Evolutionary conservation across 208 protist species (phyloP).

Genomic region (Wallacemonas sp.): DNA sequence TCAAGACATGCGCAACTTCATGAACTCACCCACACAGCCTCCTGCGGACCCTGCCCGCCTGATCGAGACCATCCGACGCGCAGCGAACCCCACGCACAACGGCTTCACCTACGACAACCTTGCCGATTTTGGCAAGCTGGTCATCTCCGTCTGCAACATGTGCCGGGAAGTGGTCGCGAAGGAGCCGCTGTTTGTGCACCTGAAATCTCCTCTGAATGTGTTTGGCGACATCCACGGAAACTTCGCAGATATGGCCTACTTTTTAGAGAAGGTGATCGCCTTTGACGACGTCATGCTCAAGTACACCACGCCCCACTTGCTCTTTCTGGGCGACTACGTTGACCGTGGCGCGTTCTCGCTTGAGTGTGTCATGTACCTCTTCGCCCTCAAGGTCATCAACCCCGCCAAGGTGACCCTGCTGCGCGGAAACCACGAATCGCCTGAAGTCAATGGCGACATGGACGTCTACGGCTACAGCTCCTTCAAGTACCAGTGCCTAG

Average conservation of each 20-base stretch:
- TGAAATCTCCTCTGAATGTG: constrained; percentile 89
- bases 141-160: constrained; percentile 84
- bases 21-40: constrained; percentile 85
- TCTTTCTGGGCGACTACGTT: constrained; percentile 99
- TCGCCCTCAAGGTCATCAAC: constrained; percentile 88
- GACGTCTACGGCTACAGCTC: constrained; percentile 92
- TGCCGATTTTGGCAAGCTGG: constrained; percentile 82
- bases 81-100: constrained; percentile 71
- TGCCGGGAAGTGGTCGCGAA: constrained; percentile 83
- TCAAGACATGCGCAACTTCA: constrained; percentile 88
- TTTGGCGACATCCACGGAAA: constrained; percentile 95
- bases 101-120: constrained; percentile 84
- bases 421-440: constrained; percentile 93
- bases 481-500: constrained; percentile 92
- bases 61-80: constrained; percentile 84
- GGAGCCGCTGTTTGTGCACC: constrained; percentile 86
- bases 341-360: constrained; percentile 94
- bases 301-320: constrained; percentile 90
- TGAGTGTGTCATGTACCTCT: constrained; percentile 88
- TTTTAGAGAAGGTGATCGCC: constrained; percentile 84
- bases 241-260: constrained; percentile 92
- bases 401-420: constrained; percentile 91
- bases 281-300: constrained; percentile 92
- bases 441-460: constrained; percentile 92
- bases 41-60: constrained; percentile 79